phyloP scores from a whole-genome alignment of 371 early-diverging fungal species.

The Mucor circinelloides region DNA sequence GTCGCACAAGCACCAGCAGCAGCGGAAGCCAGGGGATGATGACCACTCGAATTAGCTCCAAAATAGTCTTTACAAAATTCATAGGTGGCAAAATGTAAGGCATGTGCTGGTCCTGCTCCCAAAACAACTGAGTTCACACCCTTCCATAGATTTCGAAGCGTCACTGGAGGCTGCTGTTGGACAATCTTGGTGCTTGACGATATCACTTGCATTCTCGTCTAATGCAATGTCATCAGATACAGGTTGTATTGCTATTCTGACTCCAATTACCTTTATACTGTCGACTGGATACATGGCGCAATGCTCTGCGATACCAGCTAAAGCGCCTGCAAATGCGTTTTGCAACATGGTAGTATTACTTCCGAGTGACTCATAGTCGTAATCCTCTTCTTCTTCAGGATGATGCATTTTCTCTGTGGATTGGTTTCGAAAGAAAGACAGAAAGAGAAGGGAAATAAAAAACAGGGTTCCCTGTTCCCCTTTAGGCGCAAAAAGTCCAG shows the following conservation, averaged over 20 bases:
- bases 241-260: neutral
- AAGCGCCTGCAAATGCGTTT: conserved; percentile 88
- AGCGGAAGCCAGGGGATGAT: conserved; percentile 66
- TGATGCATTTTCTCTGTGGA: neutral
- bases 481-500: neutral
- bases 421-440: neutral
- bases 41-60: conserved; percentile 53
- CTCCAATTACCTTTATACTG: conserved; percentile 77
- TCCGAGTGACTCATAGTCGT: conserved; percentile 91
- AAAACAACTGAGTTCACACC: conserved; percentile 87
- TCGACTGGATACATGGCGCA: conserved; percentile 93
- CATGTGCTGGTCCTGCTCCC: conserved; percentile 95
- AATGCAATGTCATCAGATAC: neutral
- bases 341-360: conserved; percentile 69
- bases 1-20: conserved; percentile 93
- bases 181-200: conserved; percentile 10
- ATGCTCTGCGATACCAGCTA: conserved; percentile 95
- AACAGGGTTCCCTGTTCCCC: conserved; percentile 6
- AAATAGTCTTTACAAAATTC: conserved; percentile 82
- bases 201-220: conserved; percentile 92
- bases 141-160: conserved; percentile 73
- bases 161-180: conserved; percentile 10
- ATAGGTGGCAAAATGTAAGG: conserved; percentile 91
- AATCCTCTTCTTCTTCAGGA: conserved; percentile 45
- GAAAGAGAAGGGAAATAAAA: conserved; percentile 9